Conservation (phyloP, 2,329 filamentous ascomycete genomes). For the Sclerotinia trifoliorum region DNA sequence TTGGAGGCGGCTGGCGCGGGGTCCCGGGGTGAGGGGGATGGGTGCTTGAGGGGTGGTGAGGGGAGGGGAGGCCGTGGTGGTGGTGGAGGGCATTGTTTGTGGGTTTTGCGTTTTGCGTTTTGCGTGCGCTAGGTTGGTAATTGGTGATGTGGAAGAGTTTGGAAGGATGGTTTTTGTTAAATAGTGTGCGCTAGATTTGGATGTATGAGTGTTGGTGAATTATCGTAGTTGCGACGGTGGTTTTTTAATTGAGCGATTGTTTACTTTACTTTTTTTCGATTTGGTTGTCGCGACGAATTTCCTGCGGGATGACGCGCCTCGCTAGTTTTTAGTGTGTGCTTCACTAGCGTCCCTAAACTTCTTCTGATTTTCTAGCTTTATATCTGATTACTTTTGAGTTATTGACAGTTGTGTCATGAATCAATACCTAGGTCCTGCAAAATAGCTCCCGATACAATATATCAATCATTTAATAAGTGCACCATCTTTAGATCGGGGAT, state of each 20-base stretch:
- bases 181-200: neutral
- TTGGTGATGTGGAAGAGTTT: neutral
- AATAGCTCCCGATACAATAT: neutral
- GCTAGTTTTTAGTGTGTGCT: neutral
- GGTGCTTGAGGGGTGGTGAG: constrained; percentile 30
- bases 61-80: constrained; percentile 12
- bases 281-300: constrained; percentile 12
- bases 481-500: neutral
- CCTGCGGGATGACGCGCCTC: constrained; percentile 1
- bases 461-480: neutral
- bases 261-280: constrained; percentile 1
- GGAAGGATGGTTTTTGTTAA: neutral
- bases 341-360: neutral
- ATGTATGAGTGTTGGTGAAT: too few relatives aligned
- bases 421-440: neutral
- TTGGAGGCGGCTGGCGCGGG: constrained; percentile 55
- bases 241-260: neutral
- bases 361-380: neutral
- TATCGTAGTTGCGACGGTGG: neutral
- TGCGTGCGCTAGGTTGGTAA: neutral
- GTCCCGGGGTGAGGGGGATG: constrained; percentile 48
- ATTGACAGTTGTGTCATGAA: neutral
- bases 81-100: neutral
- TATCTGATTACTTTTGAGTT: neutral
- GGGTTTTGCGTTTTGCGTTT: too few relatives aligned